Conservation (phyloP, 108 stramenopile genomes). For the Cyclotella choctawhatcheeana region DNA sequence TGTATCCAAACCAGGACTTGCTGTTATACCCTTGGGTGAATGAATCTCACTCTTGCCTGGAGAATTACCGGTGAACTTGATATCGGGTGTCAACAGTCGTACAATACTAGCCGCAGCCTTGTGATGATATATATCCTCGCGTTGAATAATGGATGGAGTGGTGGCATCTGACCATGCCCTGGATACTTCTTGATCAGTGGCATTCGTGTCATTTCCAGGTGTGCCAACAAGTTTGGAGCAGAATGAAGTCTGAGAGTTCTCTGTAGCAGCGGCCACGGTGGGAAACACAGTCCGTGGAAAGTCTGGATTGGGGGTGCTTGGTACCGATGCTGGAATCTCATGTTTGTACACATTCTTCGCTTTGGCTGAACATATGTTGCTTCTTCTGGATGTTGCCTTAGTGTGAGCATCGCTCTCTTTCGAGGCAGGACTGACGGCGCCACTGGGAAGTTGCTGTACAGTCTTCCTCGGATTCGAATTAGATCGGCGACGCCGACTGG, state of each 20-base stretch:
- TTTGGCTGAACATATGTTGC: neutral
- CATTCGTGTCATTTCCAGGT: neutral
- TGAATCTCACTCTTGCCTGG: neutral
- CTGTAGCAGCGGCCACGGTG: neutral
- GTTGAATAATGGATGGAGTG: constrained; percentile 36
- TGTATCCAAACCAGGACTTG: no score
- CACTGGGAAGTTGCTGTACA: neutral
- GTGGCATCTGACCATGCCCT: constrained; percentile 16
- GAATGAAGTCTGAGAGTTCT: no score
- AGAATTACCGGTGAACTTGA: constrained; percentile 9
- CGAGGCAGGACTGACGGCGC: neutral
- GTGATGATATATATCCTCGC: constrained; percentile 60
- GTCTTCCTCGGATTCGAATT: neutral
- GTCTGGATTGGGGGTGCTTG: neutral
- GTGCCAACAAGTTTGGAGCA: neutral
- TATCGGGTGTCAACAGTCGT: constrained; percentile 49
- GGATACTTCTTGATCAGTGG: neutral
- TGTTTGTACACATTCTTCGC: neutral
- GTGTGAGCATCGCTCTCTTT: neutral
- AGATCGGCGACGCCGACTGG: neutral
- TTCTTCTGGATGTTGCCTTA: neutral
- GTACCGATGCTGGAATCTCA: neutral
- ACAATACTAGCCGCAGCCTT: constrained; percentile 61
- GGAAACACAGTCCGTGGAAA: neutral
- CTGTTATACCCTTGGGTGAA: no score